phyloP scores from a whole-genome alignment of 1,284 basidiomycete genomes.

The Stereum hirsutum region DNA sequence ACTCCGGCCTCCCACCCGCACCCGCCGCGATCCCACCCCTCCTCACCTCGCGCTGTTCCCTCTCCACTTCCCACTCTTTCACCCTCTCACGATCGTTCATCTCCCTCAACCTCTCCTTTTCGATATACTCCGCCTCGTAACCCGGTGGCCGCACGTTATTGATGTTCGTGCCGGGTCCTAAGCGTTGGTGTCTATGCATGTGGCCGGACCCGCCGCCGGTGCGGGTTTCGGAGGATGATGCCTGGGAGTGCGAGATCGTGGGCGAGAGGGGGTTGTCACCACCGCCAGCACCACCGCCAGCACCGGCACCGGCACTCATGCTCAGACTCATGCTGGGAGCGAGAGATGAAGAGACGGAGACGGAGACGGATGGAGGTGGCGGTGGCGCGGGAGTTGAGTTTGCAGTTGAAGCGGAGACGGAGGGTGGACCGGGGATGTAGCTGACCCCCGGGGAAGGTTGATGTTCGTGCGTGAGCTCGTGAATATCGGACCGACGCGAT shows the following conservation, averaged over 20 bases:
- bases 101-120: slow-evolving; percentile 31
- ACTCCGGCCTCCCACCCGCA: background rate
- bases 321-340: too few species aligned
- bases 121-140: too few species aligned
- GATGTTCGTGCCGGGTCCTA: slow-evolving; percentile 52
- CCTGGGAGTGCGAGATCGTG: slow-evolving; percentile 12
- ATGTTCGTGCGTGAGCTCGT: too few species aligned
- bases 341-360: too few species aligned
- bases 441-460: too few species aligned
- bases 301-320: too few species aligned
- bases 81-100: slow-evolving; percentile 37
- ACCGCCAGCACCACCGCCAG: too few species aligned
- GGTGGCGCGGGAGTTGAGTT: too few species aligned
- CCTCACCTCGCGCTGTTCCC: slow-evolving; percentile 8
- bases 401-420: too few species aligned
- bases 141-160: slow-evolving; percentile 25
- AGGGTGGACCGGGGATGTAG: too few species aligned
- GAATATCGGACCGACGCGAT: too few species aligned
- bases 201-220: slow-evolving; percentile 14
- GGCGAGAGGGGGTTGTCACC: background rate
- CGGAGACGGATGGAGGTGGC: too few species aligned
- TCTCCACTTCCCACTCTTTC: slow-evolving; percentile 24
- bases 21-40: background rate
- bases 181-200: slow-evolving; percentile 56
- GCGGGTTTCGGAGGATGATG: slow-evolving; percentile 15